Evolutionary conservation across 139 green algal species (phyloP).

Genomic region (Micromonas pusilla): DNA sequence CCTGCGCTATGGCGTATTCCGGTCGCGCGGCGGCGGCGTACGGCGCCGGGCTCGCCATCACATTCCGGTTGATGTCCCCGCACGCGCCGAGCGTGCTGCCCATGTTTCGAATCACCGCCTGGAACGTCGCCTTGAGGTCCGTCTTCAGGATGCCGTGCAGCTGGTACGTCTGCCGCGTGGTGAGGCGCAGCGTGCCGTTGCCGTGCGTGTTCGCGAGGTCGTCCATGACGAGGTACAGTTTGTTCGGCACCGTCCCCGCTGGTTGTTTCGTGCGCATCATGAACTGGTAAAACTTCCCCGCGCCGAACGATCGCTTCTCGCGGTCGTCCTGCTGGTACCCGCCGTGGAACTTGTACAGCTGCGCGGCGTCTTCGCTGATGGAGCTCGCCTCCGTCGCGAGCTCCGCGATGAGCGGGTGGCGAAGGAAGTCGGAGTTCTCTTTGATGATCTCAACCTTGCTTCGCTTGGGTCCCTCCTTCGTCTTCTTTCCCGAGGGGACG

Average conservation of each 20-base stretch:
- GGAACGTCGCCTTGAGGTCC: constrained; percentile 96
- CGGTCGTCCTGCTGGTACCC: constrained; percentile 95
- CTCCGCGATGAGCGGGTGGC: constrained; percentile 94
- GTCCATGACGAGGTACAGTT: constrained; percentile 97
- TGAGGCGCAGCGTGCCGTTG: constrained; percentile 95
- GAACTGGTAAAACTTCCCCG: constrained; percentile 96
- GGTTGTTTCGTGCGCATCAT: constrained; percentile 93
- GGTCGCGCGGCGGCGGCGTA: constrained; percentile 59
- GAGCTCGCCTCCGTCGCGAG: constrained; percentile 69
- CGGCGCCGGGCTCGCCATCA: constrained; percentile 69
- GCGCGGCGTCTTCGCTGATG: constrained; percentile 81
- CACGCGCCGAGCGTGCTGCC: constrained; percentile 91
- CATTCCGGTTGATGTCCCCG: constrained; percentile 96
- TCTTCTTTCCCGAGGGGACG: constrained; percentile 64
- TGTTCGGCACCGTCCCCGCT: constrained; percentile 67
- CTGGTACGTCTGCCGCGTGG: constrained; percentile 85
- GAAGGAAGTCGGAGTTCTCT: constrained; percentile 89
- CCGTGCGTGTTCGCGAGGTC: constrained; percentile 94
- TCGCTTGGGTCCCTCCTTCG: constrained; percentile 33
- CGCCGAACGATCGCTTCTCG: constrained; percentile 83
- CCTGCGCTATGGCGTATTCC: constrained; percentile 63
- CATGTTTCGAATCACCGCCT: constrained; percentile 96
- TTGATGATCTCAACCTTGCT: constrained; percentile 95
- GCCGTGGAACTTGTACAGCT: constrained; percentile 99
- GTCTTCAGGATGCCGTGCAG: constrained; percentile 97